Conservation (phyloP, 139 green algal genomes). For the Chlorella vulgaris region DNA sequence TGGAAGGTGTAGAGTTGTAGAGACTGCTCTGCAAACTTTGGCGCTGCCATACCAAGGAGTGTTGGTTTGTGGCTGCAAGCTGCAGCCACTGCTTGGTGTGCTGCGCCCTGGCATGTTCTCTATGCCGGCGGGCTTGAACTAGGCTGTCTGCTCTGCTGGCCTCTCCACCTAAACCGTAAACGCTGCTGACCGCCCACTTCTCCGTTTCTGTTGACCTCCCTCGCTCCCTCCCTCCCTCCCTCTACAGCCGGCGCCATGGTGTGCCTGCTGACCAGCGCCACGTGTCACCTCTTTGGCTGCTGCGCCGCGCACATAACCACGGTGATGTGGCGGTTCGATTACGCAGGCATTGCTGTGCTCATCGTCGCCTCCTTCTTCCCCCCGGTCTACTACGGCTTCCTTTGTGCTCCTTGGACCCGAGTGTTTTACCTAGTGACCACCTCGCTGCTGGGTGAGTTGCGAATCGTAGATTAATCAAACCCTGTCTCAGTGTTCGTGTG, state of each 20-base stretch:
- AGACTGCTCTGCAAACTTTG: too few species aligned
- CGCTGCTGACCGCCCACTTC: too few species aligned
- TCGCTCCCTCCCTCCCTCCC: not conserved
- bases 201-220: too few species aligned
- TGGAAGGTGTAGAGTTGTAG: too few species aligned
- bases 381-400: slow-evolving; percentile 93
- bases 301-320: slow-evolving; percentile 69
- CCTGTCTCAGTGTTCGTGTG: too few species aligned
- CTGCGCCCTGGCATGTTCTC: too few species aligned
- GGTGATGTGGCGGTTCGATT: slow-evolving; percentile 92
- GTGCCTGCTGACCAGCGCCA: slow-evolving; percentile 82
- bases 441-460: slow-evolving; percentile 61
- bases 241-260: slow-evolving; percentile 78
- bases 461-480: too few species aligned
- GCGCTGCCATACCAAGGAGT: too few species aligned
- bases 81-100: not conserved
- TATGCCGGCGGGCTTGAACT: too few species aligned
- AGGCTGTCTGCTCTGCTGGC: too few species aligned
- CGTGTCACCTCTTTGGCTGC: slow-evolving; percentile 93
- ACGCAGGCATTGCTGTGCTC: slow-evolving; percentile 91
- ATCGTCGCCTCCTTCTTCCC: slow-evolving; percentile 97
- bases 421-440: slow-evolving; percentile 84
- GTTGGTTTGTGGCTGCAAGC: too few species aligned
- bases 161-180: too few species aligned
- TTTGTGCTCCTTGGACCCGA: slow-evolving; percentile 76